Base-by-base conservation (phyloP, 306 rosid species). In the Prunus mira region DNA sequence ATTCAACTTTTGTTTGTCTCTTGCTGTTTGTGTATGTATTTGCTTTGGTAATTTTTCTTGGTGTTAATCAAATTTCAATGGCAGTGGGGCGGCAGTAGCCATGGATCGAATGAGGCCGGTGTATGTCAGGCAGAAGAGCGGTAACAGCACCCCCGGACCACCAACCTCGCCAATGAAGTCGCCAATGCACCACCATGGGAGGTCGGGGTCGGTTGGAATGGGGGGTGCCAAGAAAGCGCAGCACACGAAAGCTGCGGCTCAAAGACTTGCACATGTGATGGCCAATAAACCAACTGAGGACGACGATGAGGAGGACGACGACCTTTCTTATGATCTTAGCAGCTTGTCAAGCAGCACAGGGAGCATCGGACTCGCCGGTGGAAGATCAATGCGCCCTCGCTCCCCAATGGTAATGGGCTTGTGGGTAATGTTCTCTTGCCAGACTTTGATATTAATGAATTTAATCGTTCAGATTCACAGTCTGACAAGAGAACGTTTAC, bases 221-320 rank as follows among this genome's bases (percentile, higher is more conserved):
- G 60, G 55, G 1, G 84, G 71, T 43, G 47, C 77, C 28, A 85
- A 88, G 84, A 90, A 89, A 85, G 82, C 88, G 4, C 97, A 84
- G 90, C 93, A 86, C 80, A 83, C 96, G 9, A 91, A 91, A 85
- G 97, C 99, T 9, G 97, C 99, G 2, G 99, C 99, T 1, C 97
- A 92, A 72, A 88, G 97, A 83, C 97, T 95, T n/a, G 99, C 97
- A n/a, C 93, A 89, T 76, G 97, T 91, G 47, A 95, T 95, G 99
- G 86, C 99, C 65, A 76, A 84, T 72, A 88, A 88, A 28, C 13
- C 80, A 2, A 87, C 83, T 2, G 93, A 86, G 1, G 86, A 80
- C 0, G 95, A 88, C 0, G 97, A 88, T 2, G 97, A 90, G 0
- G 97, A 92, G 9, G 96, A 90, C 5, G 97, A 92, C 3, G 93